These are phyloP conservation scores for Zygnema cylindricum DNA, from an alignment of 139 green algal species.

Conservation along the genomic window DNA sequence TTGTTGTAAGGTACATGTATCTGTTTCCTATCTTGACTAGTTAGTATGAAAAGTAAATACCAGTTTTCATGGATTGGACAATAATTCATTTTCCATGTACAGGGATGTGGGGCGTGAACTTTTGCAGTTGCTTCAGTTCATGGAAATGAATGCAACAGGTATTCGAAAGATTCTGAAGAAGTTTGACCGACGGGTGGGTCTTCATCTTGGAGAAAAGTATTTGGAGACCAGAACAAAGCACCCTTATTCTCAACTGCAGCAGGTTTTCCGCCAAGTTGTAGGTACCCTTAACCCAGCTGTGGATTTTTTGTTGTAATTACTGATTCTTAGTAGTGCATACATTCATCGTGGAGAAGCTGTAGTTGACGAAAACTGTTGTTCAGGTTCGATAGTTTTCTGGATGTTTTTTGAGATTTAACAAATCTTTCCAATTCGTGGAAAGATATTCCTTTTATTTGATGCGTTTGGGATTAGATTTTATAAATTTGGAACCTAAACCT, in stretches of 20 bases:
- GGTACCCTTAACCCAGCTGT: no score
- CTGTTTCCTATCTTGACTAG: constrained; percentile 9
- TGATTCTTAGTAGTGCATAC: no score
- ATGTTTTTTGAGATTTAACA: no score
- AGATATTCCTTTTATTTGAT: no score
- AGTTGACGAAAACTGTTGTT: no score
- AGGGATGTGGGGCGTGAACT: constrained; percentile 50
- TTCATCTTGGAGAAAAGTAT: constrained; percentile 36
- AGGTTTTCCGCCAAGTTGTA: constrained; percentile 56
- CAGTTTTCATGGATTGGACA: background rate
- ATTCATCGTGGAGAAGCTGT: no score
- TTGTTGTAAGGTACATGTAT: background rate
- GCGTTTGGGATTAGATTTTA: no score
- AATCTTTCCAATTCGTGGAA: no score
- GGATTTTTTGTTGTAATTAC: no score
- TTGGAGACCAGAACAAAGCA: constrained; percentile 34
- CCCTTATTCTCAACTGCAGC: constrained; percentile 59
- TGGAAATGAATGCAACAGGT: constrained; percentile 59
- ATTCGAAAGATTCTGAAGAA: constrained; percentile 65
- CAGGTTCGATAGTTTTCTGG: no score
- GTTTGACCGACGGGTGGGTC: constrained; percentile 55
- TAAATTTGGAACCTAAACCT: no score
- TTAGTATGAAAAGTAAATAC: background rate
- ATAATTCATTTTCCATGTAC: constrained; percentile 33
- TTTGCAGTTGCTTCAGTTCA: constrained; percentile 55